Evolutionary conservation across 2,329 filamentous ascomycete species (phyloP).

Genomic region (Penicillium olsonii): DNA sequence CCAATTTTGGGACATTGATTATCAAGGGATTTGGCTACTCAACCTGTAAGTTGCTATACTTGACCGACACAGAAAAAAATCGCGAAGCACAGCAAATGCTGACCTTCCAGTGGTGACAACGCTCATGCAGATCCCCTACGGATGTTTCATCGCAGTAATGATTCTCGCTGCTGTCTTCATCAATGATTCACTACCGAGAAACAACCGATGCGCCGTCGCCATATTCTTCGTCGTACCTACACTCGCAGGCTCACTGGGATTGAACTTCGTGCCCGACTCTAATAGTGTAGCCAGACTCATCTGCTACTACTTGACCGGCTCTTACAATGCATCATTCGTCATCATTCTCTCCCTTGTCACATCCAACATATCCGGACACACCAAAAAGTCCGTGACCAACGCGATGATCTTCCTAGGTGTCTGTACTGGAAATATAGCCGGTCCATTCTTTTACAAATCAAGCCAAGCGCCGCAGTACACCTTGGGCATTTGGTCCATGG

Average conservation of each 20-base stretch:
- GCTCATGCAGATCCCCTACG: conserved; percentile 41
- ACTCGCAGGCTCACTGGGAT: conserved; percentile 22
- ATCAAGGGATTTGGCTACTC: conserved; percentile 46
- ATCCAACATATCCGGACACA: conserved; percentile 32
- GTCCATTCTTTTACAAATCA: conserved; percentile 31
- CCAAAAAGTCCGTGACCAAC: conserved; percentile 34
- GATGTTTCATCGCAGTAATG: conserved; percentile 34
- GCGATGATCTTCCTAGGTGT: conserved; percentile 31
- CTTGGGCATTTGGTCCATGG: conserved; percentile 28
- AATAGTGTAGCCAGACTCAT: conserved; percentile 12
- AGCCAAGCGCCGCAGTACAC: conserved; percentile 28
- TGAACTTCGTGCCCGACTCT: conserved; percentile 15
- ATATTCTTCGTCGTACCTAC: conserved; percentile 26
- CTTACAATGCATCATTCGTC: conserved; percentile 33
- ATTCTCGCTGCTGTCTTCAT: conserved; percentile 20
- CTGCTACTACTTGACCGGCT: conserved; percentile 28
- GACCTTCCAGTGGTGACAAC: conserved; percentile 29
- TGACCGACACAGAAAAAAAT: background rate
- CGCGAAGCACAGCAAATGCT: background rate
- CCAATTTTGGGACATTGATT: conserved; percentile 32
- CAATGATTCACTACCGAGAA: conserved; percentile 25
- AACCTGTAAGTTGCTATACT: conserved; percentile 36
- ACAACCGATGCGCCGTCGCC: conserved; percentile 21
- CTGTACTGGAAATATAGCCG: conserved; percentile 29
- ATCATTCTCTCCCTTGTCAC: conserved; percentile 34